phyloP scores from a whole-genome alignment of 331 rosid genomes.

The Quercus phellos region DNA sequence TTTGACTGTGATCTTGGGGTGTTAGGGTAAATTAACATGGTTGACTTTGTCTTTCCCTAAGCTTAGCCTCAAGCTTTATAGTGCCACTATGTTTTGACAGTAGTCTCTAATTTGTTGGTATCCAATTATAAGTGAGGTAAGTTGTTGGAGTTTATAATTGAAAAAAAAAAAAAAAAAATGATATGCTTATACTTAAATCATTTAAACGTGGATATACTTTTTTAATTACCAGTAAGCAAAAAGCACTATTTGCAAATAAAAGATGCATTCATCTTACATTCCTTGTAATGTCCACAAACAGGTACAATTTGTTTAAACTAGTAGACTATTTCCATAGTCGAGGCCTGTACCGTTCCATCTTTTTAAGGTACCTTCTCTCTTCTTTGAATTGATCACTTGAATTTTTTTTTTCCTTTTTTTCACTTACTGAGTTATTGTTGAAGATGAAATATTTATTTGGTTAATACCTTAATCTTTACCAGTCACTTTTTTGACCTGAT shows the following conservation, averaged over 20 bases:
- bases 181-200: background rate
- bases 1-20: background rate
- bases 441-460: background rate
- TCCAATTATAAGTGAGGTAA: background rate
- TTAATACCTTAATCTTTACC: conserved; percentile 8
- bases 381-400: background rate
- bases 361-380: conserved; percentile 45
- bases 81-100: background rate
- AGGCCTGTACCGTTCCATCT: conserved; percentile 83
- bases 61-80: background rate
- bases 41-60: background rate
- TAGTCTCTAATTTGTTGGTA: background rate
- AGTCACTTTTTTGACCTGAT: conserved; percentile 13
- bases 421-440: background rate
- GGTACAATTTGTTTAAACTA: conserved; percentile 74
- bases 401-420: too few relatives aligned
- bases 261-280: conserved; percentile 15
- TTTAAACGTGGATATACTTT: conserved; percentile 1
- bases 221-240: background rate
- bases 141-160: background rate
- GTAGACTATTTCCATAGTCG: conserved; percentile 70
- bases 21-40: background rate
- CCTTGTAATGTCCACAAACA: conserved; percentile 32
- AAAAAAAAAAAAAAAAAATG: background rate
- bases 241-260: conserved; percentile 1